Conservation (phyloP, 192 early-diverging fungal species). For the Piromyces sp. region DNA sequence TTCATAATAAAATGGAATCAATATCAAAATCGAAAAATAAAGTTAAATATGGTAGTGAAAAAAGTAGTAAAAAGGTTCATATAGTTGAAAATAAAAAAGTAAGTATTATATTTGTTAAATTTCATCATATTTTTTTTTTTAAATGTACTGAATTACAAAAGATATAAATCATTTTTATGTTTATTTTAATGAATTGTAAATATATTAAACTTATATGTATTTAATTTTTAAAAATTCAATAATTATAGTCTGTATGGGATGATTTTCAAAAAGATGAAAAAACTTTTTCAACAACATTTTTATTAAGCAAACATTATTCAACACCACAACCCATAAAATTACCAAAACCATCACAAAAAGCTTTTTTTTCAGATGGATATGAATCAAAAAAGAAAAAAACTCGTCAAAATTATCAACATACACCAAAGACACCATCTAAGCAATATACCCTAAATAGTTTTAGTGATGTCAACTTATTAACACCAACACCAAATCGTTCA, state of each 20-base stretch:
- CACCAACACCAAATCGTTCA: not conserved
- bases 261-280: not conserved
- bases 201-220: too few species aligned
- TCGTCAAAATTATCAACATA: not conserved
- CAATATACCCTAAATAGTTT: not conserved
- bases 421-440: not conserved
- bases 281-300: not conserved
- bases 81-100: too few species aligned
- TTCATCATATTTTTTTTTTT: too few species aligned
- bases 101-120: too few species aligned
- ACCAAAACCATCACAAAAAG: not conserved
- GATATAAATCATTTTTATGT: too few species aligned
- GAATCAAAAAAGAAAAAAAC: not conserved
- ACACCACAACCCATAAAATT: not conserved
- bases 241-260: not conserved
- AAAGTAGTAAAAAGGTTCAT: too few species aligned
- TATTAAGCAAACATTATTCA: not conserved
- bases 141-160: too few species aligned
- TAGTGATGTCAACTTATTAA: not conserved
- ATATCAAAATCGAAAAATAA: too few species aligned
- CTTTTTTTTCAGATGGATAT: not conserved
- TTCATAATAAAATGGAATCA: too few species aligned
- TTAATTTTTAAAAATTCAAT: too few species aligned
- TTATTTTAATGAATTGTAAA: too few species aligned
- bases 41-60: too few species aligned